These are phyloP conservation scores for Diaporthe citrichinensis DNA, from an alignment of 2,329 filamentous ascomycete genomes.

Conservation along the genomic window DNA sequence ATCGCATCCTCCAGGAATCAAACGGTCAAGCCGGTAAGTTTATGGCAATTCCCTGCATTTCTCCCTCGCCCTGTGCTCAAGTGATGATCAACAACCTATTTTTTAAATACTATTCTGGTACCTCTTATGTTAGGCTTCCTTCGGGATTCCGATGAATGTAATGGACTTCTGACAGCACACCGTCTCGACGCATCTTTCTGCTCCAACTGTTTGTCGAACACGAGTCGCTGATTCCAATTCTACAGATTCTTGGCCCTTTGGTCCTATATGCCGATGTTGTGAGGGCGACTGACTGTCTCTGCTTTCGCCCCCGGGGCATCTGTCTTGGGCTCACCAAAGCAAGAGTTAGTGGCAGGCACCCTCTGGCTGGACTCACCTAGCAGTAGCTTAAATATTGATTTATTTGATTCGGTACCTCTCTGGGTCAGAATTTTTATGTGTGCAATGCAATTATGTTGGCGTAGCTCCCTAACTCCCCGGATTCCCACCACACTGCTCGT, in stretches of 20 bases:
- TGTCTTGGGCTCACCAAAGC: not conserved
- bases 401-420: no score
- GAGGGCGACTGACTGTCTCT: not conserved
- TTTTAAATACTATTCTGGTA: constrained; percentile 86
- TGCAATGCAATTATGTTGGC: not conserved
- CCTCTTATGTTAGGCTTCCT: constrained; percentile 91
- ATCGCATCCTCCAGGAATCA: not conserved
- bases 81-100: constrained; percentile 80
- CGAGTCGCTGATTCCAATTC: constrained; percentile 10
- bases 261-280: not conserved
- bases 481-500: not conserved
- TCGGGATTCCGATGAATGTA: constrained; percentile 80
- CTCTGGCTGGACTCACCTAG: not conserved
- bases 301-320: no score
- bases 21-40: constrained; percentile 52
- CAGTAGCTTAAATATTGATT: not conserved
- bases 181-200: constrained; percentile 39
- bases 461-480: not conserved
- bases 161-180: constrained; percentile 81
- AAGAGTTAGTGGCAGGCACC: not conserved
- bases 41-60: constrained; percentile 16
- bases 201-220: not conserved
- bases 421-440: not conserved
- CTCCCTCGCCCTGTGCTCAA: constrained; percentile 46
- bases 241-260: not conserved